These are phyloP conservation scores for Rugonectria rugulosa DNA, from an alignment of 2,329 filamentous ascomycete species.

Conservation along the genomic window DNA sequence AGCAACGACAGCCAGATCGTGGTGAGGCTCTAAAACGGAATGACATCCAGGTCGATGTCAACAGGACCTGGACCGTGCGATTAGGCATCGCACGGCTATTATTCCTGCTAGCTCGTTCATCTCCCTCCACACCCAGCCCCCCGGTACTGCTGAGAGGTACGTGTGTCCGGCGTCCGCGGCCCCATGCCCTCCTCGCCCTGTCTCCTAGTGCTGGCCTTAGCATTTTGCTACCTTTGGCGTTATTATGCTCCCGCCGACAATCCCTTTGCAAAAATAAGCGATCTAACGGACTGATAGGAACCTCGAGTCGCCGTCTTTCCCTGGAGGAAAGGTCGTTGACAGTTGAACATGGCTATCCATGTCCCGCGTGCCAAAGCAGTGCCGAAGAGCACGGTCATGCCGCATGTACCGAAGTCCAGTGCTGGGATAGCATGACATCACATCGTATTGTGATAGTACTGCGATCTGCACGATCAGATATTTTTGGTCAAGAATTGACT, in stretches of 20 bases:
- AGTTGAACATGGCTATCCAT: neutral
- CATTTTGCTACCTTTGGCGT: neutral
- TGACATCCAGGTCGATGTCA: neutral
- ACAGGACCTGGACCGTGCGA: neutral
- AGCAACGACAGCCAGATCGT: constrained; percentile 16
- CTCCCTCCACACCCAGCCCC: neutral
- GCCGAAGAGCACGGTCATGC: no score
- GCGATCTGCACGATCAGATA: no score
- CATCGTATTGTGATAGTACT: no score
- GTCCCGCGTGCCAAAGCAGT: neutral
- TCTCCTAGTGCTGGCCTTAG: neutral
- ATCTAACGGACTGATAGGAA: neutral
- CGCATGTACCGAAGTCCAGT: neutral
- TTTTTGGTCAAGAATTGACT: no score
- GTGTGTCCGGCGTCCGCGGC: neutral
- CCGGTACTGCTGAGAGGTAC: neutral
- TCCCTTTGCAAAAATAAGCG: no score
- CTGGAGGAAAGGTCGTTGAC: neutral
- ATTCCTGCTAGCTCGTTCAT: neutral
- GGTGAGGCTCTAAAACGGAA: constrained; percentile 21
- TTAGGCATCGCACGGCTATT: neutral
- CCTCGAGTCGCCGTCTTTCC: neutral
- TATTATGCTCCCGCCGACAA: neutral
- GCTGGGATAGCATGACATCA: neutral
- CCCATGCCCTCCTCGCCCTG: neutral